phyloP scores from a whole-genome alignment of 2,329 filamentous ascomycete species.

The Shiraia bambusicola region DNA sequence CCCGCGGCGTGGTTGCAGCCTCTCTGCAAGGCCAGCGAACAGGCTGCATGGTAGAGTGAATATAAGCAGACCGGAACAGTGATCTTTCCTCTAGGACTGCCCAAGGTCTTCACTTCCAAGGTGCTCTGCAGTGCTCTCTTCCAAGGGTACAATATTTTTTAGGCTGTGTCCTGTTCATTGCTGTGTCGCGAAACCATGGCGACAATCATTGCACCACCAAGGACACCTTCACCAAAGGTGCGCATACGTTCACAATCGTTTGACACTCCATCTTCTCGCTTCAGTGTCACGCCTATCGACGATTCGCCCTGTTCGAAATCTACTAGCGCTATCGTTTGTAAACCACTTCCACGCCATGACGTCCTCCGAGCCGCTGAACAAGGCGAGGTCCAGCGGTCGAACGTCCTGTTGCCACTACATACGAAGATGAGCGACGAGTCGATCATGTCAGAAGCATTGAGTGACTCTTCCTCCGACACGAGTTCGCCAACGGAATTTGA shows the following conservation, averaged over 20 bases:
- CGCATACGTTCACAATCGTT: constrained; percentile 41
- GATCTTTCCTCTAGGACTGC: constrained; percentile 7
- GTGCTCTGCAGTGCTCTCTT: constrained; percentile 1
- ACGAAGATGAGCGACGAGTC: constrained; percentile 38
- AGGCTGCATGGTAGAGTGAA: constrained; percentile 18
- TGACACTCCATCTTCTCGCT: constrained; percentile 37
- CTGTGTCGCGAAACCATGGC: constrained; percentile 20
- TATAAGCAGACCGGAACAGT: constrained; percentile 21
- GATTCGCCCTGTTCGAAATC: constrained; percentile 41
- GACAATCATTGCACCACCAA: constrained; percentile 24
- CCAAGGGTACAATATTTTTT: neutral
- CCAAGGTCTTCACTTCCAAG: constrained; percentile 8
- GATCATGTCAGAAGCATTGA: constrained; percentile 27
- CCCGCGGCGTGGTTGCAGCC: constrained; percentile 29
- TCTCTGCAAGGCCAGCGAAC: constrained; percentile 33
- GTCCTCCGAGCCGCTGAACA: constrained; percentile 19
- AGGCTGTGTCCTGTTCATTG: neutral
- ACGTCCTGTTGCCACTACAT: constrained; percentile 26
- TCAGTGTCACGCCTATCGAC: constrained; percentile 33
- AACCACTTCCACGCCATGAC: constrained; percentile 23
- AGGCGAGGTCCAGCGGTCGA: constrained; percentile 9
- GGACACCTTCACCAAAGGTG: constrained; percentile 40
- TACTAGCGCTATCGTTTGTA: constrained; percentile 27
- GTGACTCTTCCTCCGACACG: constrained; percentile 20
- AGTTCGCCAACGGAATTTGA: constrained; percentile 30